These are phyloP conservation scores for Lonicera japonica DNA, from an alignment of 129 eudicot genomes.

Conservation along the genomic window DNA sequence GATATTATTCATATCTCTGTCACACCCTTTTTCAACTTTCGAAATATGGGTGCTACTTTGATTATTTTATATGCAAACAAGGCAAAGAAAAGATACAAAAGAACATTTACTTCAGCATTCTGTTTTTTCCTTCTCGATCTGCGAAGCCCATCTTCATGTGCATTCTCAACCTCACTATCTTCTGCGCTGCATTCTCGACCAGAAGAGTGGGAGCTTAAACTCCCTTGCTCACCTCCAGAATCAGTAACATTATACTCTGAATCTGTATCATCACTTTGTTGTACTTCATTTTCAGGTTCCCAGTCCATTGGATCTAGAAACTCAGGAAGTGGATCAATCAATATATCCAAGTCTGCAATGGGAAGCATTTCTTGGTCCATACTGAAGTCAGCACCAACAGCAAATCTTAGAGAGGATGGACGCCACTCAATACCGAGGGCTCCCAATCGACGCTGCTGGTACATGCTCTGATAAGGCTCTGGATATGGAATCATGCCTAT, in stretches of 20 bases:
- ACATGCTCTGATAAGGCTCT: constrained; percentile 88
- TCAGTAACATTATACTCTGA: constrained; percentile 80
- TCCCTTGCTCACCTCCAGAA: constrained; percentile 65
- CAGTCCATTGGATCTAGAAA: constrained; percentile 92
- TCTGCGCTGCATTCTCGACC: constrained; percentile 48
- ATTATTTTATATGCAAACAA: neutral
- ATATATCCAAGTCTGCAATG: constrained; percentile 69
- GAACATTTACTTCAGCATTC: constrained; percentile 48
- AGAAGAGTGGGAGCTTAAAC: constrained; percentile 49
- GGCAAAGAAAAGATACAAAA: neutral
- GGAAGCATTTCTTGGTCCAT: constrained; percentile 86
- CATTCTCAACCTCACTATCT: constrained; percentile 56
- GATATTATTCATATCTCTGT: too few relatives aligned
- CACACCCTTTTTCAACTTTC: too few relatives aligned
- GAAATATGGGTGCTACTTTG: too few relatives aligned
- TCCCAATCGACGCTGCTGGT: constrained; percentile 80
- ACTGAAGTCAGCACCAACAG: constrained; percentile 75
- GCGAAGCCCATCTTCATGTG: constrained; percentile 43
- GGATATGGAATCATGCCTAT: constrained; percentile 95
- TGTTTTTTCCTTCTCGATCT: constrained; percentile 74
- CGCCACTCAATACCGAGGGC: constrained; percentile 89
- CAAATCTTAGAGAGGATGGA: constrained; percentile 73
- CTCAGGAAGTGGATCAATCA: constrained; percentile 85
- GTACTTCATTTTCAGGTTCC: constrained; percentile 85
- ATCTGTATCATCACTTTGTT: constrained; percentile 79